Base-by-base conservation (phyloP, 768 basidiomycete species). In the Epithele typhae region DNA sequence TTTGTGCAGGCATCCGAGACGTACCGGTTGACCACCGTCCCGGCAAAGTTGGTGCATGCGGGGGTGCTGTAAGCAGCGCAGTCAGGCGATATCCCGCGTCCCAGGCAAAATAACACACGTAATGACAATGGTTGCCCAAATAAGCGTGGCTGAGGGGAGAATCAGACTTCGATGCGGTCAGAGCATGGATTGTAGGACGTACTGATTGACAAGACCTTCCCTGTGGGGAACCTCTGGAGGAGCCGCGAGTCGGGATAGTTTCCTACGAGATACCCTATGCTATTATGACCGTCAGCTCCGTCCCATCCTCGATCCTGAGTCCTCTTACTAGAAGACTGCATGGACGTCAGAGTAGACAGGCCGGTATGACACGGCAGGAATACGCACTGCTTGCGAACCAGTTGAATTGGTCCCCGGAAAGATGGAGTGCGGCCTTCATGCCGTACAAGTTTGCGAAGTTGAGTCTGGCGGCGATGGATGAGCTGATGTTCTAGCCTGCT, bases 101-200 rank as follows among this genome's bases (percentile, higher is more conserved):
- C n/a, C n/a, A n/a, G n/a, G n/a, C n/a, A n/a, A n/a, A n/a, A 4
- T 14, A 7, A 30, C 49, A 23, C 34, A 56, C 54, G 46, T 43
- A 18, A 66, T 62, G 25, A 64, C 56, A 32, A 65, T 58, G 14
- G 62, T 55, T n/a, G 64, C 64, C 67, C 67, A 68, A 21, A 67
- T 43, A 25, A 64, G 54, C 17, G 58, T 59, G 8, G 61, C 56
- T 14, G 7, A 30, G 14, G n/a, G 14, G 27, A 30, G 27, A 30
- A 30, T 14, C 8, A 30, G n/a, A n/a, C n/a, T n/a, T n/a, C n/a
- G n/a, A n/a, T n/a, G n/a, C 27, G 27, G 27, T 30, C 7, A 30
- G 27, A 14, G 14, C 14, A 30, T 7, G 14, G 27, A 30, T 30
- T 7, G 21, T 30, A 30, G 8, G 8, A 48, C 47, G 19, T 32